Evolutionary conservation across 2,329 filamentous ascomycete genomes (phyloP).

Genomic region (Seiridium cupressi): DNA sequence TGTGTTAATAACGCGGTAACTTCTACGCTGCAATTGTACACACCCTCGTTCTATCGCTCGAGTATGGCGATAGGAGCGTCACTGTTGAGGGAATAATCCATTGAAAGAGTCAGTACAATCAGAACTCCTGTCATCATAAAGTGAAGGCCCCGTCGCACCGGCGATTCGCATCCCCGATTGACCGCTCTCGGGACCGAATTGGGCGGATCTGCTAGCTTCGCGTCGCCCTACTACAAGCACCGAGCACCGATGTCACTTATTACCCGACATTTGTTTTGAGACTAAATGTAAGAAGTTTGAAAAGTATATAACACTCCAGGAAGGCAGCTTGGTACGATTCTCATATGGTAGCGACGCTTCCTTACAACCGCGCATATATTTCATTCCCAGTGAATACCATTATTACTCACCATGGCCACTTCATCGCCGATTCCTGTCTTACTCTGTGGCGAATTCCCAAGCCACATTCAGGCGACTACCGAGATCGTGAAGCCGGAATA

Average conservation of each 20-base stretch:
- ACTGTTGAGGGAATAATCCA: too few species aligned
- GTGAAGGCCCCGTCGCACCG: too few species aligned
- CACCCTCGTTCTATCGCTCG: too few species aligned
- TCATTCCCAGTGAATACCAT: not conserved
- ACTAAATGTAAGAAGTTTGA: not conserved
- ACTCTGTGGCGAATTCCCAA: slow-evolving; percentile 10
- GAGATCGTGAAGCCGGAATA: slow-evolving; percentile 11
- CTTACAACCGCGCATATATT: too few species aligned
- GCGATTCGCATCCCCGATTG: too few species aligned
- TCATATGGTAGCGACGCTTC: too few species aligned
- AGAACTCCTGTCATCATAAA: too few species aligned
- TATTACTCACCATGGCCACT: not conserved
- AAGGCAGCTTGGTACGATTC: not conserved
- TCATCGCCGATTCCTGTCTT: slow-evolving; percentile 8
- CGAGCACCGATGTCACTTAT: not conserved
- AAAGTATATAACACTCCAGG: not conserved
- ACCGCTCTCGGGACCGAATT: not conserved
- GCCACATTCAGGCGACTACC: slow-evolving; percentile 7
- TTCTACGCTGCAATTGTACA: too few species aligned
- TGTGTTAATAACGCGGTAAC: too few species aligned
- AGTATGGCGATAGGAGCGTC: too few species aligned
- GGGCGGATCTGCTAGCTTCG: not conserved
- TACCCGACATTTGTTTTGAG: not conserved
- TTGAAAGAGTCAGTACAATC: too few species aligned
- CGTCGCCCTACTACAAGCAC: not conserved